Conservation (phyloP, 2,329 filamentous ascomycete genomes). For the Macrophomina tecta region DNA sequence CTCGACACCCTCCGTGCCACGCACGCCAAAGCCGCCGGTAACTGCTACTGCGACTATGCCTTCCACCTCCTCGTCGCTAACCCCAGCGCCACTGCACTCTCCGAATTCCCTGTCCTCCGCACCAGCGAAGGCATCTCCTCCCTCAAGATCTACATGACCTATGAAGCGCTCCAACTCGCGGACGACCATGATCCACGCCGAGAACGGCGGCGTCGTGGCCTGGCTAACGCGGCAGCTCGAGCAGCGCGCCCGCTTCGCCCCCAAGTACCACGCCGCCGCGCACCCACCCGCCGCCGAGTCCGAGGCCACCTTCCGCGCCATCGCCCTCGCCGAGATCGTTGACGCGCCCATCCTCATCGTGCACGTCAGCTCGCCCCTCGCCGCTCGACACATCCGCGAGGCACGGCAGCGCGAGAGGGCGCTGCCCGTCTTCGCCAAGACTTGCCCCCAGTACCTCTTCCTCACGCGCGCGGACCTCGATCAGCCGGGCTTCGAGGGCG, state of each 20-base stretch:
- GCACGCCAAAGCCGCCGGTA: slow-evolving; percentile 49
- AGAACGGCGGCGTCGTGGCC: slow-evolving; percentile 61
- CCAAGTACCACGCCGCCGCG: slow-evolving; percentile 59
- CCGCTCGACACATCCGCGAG: slow-evolving; percentile 53
- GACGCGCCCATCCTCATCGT: slow-evolving; percentile 61
- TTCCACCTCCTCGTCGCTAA: slow-evolving; percentile 49
- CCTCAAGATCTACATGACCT: slow-evolving; percentile 54
- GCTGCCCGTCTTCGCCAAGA: slow-evolving; percentile 60
- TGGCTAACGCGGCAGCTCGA: slow-evolving; percentile 62
- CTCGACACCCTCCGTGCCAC: slow-evolving; percentile 52
- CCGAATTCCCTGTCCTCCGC: slow-evolving; percentile 44
- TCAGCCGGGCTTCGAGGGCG: slow-evolving; percentile 59
- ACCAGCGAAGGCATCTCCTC: slow-evolving; percentile 44
- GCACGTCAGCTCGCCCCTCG: slow-evolving; percentile 57
- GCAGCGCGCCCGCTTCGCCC: slow-evolving; percentile 54
- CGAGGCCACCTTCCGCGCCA: slow-evolving; percentile 61
- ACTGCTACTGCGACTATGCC: slow-evolving; percentile 57
- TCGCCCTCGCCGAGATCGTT: slow-evolving; percentile 57
- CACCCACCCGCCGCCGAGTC: slow-evolving; percentile 58
- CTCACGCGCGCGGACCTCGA: slow-evolving; percentile 59
- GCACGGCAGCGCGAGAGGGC: slow-evolving; percentile 54
- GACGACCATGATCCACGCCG: slow-evolving; percentile 63
- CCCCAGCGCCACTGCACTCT: slow-evolving; percentile 41
- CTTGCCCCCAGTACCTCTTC: slow-evolving; percentile 63
- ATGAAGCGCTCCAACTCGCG: slow-evolving; percentile 47